Percentiles rank a stretch among this genome's conserved stretches.
Evolutionary conservation across 768 basidiomycete species (phyloP).

Genomic region (Podaxis sp.): DNA sequence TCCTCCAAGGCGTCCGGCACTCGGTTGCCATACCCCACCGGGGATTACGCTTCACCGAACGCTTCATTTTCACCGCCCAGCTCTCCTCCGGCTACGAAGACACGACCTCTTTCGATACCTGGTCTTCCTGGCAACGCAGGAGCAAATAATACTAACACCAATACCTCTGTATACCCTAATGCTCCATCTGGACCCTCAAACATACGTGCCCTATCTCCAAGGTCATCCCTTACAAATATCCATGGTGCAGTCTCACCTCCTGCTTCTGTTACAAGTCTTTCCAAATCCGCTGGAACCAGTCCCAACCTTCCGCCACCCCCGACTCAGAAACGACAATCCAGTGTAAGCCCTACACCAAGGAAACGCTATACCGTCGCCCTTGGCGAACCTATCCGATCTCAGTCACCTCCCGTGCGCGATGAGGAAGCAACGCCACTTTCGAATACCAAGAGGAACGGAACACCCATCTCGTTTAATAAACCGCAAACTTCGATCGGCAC

Average conservation of each 20-base stretch:
- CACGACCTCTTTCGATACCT: conserved; percentile 47
- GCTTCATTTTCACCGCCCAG: conserved; percentile 40
- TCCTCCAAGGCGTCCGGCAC: conserved; percentile 39
- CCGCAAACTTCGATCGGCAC: conserved; percentile 30
- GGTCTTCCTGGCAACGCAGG: conserved; percentile 22
- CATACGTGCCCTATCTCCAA: conserved; percentile 8
- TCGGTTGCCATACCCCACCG: conserved; percentile 77
- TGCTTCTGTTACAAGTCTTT: conserved; percentile 2
- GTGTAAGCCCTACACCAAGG: conserved; percentile 69
- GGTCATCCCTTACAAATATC: conserved; percentile 11
- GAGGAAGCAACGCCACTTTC: not conserved
- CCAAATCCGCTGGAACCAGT: conserved; percentile 8
- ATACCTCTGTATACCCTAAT: conserved; percentile 24
- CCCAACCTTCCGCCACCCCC: conserved; percentile 41
- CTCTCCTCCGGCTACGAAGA: conserved; percentile 45
- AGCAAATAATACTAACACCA: conserved; percentile 12
- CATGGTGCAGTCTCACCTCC: conserved; percentile 8
- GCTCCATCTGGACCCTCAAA: conserved; percentile 25
- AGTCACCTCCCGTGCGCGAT: conserved; percentile 20
- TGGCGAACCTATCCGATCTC: conserved; percentile 56
- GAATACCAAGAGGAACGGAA: conserved; percentile 10
- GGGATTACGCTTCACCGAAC: conserved; percentile 72
- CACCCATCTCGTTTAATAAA: conserved; percentile 16
- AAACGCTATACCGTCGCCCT: conserved; percentile 87
- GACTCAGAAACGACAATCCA: conserved; percentile 38